These are phyloP conservation scores for Byssothecium circinans DNA, from an alignment of 2,329 filamentous ascomycete genomes.

Conservation along the genomic window DNA sequence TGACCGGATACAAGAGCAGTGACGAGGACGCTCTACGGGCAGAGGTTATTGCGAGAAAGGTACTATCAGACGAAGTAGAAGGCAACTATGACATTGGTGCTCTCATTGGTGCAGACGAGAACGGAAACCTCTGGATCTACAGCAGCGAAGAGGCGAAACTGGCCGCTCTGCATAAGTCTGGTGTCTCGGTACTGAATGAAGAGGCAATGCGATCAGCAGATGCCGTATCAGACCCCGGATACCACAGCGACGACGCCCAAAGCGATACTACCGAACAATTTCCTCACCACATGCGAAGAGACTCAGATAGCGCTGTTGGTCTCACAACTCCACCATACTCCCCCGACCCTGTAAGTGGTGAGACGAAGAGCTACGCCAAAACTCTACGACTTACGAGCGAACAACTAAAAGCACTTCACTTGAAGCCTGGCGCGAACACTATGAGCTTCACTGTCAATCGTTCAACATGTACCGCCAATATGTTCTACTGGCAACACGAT, in stretches of 20 bases:
- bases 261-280: constrained; percentile 60
- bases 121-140: constrained; percentile 99
- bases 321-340: constrained; percentile 62
- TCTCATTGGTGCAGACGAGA: constrained; percentile 90
- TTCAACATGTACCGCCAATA: constrained; percentile 85
- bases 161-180: constrained; percentile 70
- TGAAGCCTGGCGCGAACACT: constrained; percentile 83
- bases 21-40: constrained; percentile 90
- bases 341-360: constrained; percentile 57
- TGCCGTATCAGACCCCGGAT: constrained; percentile 87
- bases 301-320: constrained; percentile 70
- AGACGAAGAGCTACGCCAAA: constrained; percentile 90
- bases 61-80: constrained; percentile 88
- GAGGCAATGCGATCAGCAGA: constrained; percentile 66
- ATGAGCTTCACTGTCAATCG: constrained; percentile 97
- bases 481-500: constrained; percentile 92
- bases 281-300: constrained; percentile 62
- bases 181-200: constrained; percentile 55
- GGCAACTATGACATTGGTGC: constrained; percentile 96
- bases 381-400: constrained; percentile 93
- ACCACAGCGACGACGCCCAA: constrained; percentile 80
- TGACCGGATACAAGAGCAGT: constrained; percentile 94
- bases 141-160: constrained; percentile 96
- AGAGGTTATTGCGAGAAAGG: constrained; percentile 89
- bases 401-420: constrained; percentile 81